A percentile compares a stretch with the other conserved stretches of the same genome.
phyloP scores from a whole-genome alignment of 2,329 filamentous ascomycete genomes.

The Thermomyces lanuginosus region DNA sequence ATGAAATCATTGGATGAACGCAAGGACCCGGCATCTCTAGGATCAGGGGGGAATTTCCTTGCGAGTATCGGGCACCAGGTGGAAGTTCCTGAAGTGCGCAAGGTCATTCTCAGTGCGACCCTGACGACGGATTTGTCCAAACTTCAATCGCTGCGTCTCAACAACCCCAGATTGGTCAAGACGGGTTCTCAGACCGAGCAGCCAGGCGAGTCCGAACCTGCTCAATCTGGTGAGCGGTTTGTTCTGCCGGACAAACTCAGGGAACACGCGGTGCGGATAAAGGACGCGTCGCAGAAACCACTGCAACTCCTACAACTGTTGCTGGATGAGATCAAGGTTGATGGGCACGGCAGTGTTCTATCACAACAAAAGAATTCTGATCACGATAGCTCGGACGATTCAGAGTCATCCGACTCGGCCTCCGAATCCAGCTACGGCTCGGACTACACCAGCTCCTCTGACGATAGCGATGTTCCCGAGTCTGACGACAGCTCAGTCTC shows the following conservation, averaged over 20 bases:
- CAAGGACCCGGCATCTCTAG: conserved; percentile 32
- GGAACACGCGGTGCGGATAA: conserved; percentile 52
- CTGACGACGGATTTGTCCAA: conserved; percentile 78
- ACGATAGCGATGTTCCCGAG: conserved; percentile 10
- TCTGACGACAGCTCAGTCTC: conserved; percentile 1
- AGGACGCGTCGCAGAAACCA: conserved; percentile 57
- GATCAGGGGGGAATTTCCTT: conserved; percentile 20
- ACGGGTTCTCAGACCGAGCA: conserved; percentile 39
- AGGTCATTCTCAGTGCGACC: conserved; percentile 78
- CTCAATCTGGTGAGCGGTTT: conserved; percentile 25
- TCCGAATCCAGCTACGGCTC: conserved; percentile 5
- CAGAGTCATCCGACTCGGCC: conserved; percentile 1
- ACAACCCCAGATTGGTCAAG: conserved; percentile 58
- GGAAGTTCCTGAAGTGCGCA: conserved; percentile 41
- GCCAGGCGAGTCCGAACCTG: conserved; percentile 7
- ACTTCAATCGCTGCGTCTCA: conserved; percentile 54
- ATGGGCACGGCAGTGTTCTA: too few species aligned
- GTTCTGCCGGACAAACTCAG: conserved; percentile 46
- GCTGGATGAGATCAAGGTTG: conserved; percentile 24
- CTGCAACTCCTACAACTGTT: conserved; percentile 71
- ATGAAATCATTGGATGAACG: conserved; percentile 43
- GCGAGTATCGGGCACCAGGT: conserved; percentile 22
- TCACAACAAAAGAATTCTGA: too few species aligned
- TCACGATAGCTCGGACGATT: too few species aligned
- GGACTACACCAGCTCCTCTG: conserved; percentile 22